Percentiles rank a stretch among this genome's conserved stretches.
phyloP scores from a whole-genome alignment of 2,329 filamentous ascomycete species.

The Triangularia setosa region DNA sequence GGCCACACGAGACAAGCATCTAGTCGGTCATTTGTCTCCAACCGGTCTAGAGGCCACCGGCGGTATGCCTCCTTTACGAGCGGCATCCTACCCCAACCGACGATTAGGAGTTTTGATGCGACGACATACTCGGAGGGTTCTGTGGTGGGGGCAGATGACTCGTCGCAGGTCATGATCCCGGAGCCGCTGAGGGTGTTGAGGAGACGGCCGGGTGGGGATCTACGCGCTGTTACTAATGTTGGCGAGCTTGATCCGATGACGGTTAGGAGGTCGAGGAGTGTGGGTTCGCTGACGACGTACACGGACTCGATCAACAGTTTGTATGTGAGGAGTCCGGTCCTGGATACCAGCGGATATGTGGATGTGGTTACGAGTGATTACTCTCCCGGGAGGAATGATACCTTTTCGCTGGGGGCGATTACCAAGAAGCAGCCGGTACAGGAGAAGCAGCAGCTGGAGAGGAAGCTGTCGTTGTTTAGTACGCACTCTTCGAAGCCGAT shows the following conservation, averaged over 20 bases:
- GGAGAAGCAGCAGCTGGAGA: constrained; percentile 48
- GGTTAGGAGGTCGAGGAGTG: constrained; percentile 52
- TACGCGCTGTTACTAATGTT: constrained; percentile 64
- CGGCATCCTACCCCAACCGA: constrained; percentile 46
- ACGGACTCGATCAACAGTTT: constrained; percentile 59
- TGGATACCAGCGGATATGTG: constrained; percentile 41
- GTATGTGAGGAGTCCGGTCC: constrained; percentile 42
- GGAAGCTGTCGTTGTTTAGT: constrained; percentile 53
- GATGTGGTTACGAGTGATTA: constrained; percentile 43
- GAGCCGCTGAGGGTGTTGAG: constrained; percentile 62
- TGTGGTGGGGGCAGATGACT: constrained; percentile 37
- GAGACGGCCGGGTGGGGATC: constrained; percentile 69
- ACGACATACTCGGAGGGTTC: constrained; percentile 53
- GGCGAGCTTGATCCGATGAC: constrained; percentile 53
- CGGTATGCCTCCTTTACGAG: constrained; percentile 61
- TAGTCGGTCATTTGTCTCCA: constrained; percentile 46
- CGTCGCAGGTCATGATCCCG: constrained; percentile 41
- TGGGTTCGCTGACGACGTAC: constrained; percentile 57
- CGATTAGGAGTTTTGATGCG: constrained; percentile 58
- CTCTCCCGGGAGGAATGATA: constrained; percentile 39
- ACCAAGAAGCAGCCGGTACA: constrained; percentile 49
- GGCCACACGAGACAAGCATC: constrained; percentile 46
- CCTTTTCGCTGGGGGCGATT: constrained; percentile 57
- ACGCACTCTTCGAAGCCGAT: constrained; percentile 59
- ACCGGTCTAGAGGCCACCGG: constrained; percentile 48